Conservation (phyloP, 306 rosid genomes). For the Geum urbanum region DNA sequence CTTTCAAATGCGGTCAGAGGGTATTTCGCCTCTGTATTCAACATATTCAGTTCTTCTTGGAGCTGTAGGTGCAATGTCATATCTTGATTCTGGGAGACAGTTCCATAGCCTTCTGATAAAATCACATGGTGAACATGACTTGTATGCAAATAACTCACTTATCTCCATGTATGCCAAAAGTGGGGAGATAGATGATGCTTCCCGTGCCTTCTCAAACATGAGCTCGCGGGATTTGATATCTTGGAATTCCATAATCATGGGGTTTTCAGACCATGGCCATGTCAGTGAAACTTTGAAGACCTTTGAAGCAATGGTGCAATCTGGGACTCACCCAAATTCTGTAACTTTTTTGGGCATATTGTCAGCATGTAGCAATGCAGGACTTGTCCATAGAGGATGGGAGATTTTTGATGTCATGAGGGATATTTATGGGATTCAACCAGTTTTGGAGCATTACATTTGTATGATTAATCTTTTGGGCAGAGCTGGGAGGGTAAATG, state of each 20-base stretch:
- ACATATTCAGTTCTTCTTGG: conserved; percentile 66
- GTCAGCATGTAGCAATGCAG: conserved; percentile 67
- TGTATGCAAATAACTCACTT: conserved; percentile 63
- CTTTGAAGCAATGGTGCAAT: conserved; percentile 53
- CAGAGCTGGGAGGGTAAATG: conserved; percentile 58
- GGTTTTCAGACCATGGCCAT: conserved; percentile 61
- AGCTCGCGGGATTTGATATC: conserved; percentile 45
- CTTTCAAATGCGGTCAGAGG: conserved; percentile 46
- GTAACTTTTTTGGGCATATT: conserved; percentile 63
- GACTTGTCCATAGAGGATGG: conserved; percentile 50
- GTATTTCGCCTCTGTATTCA: conserved; percentile 45
- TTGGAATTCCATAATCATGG: conserved; percentile 77
- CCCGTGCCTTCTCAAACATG: conserved; percentile 55
- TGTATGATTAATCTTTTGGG: conserved; percentile 69
- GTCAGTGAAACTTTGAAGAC: conserved; percentile 34
- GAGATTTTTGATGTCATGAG: conserved; percentile 47
- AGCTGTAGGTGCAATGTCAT: conserved; percentile 66
- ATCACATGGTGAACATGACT: conserved; percentile 41
- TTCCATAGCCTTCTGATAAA: conserved; percentile 56
- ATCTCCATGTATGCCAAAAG: conserved; percentile 78
- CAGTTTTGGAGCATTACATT: conserved; percentile 61
- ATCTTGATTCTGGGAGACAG: conserved; percentile 71
- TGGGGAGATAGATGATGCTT: conserved; percentile 61
- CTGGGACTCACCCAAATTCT: conserved; percentile 43
- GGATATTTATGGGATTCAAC: conserved; percentile 44